These are phyloP conservation scores for Pseudozyma sp. DNA, from an alignment of 1,284 basidiomycete species.

Conservation along the genomic window DNA sequence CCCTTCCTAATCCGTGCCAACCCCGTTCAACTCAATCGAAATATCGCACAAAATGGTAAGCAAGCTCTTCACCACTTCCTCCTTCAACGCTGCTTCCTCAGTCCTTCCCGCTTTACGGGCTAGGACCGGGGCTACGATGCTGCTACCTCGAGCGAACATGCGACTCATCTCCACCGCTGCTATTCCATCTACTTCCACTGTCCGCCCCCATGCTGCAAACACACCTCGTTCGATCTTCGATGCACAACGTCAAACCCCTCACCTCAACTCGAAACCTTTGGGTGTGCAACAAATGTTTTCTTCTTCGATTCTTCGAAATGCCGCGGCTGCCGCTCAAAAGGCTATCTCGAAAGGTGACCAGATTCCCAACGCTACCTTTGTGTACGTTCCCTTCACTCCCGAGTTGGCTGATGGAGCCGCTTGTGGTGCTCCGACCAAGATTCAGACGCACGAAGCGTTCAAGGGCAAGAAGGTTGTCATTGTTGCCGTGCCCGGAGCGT, in stretches of 20 bases:
- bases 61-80: slow-evolving; percentile 20
- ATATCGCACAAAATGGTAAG: slow-evolving; percentile 48
- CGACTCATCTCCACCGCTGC: slow-evolving; percentile 41
- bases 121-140: not conserved
- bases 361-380: slow-evolving; percentile 76
- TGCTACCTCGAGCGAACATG: slow-evolving; percentile 7
- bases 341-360: slow-evolving; percentile 72
- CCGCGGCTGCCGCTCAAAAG: slow-evolving; percentile 16
- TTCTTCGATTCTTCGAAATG: not conserved
- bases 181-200: not conserved
- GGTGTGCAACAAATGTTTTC: no score
- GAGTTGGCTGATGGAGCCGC: slow-evolving; percentile 75
- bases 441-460: slow-evolving; percentile 75
- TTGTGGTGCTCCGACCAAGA: slow-evolving; percentile 68
- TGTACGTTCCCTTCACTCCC: slow-evolving; percentile 76
- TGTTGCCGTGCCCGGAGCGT: slow-evolving; percentile 80
- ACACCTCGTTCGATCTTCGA: not conserved
- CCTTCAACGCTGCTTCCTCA: slow-evolving; percentile 4
- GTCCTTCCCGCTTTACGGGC: not conserved
- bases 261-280: no score
- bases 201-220: not conserved
- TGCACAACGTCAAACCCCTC: no score
- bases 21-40: not conserved
- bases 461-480: slow-evolving; percentile 86
- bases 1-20: not conserved